phyloP scores from a whole-genome alignment of 331 rosid species.

The Acacia concinna region DNA sequence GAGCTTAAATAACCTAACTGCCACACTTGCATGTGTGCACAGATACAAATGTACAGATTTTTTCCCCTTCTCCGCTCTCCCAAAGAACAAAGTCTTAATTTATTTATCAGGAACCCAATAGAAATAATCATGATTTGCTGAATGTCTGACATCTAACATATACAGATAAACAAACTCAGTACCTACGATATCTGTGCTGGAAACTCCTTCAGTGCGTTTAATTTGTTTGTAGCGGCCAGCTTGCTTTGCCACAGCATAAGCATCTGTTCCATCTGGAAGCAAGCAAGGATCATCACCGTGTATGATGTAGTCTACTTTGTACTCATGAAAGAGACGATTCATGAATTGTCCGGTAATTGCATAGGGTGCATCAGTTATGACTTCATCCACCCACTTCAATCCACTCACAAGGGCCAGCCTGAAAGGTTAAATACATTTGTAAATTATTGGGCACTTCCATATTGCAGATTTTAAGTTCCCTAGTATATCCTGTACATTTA shows the following conservation, averaged over 20 bases:
- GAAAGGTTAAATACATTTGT: constrained; percentile 24
- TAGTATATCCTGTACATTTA: neutral
- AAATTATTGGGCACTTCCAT: constrained; percentile 12
- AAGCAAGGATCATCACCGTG: constrained; percentile 99
- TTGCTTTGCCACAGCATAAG: constrained; percentile 93
- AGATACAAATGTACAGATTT: neutral
- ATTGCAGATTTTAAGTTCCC: constrained; percentile 12
- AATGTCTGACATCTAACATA: constrained; percentile 19
- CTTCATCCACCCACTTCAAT: constrained; percentile 99
- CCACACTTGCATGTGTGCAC: neutral
- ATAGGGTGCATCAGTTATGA: constrained; percentile 93
- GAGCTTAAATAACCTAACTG: constrained; percentile 19
- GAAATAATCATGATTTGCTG: neutral
- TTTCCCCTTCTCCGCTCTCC: neutral
- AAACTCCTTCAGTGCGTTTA: constrained; percentile 98
- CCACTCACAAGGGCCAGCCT: constrained; percentile 96
- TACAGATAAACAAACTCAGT: constrained; percentile 45
- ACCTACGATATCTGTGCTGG: constrained; percentile 99
- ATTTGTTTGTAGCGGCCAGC: constrained; percentile 98
- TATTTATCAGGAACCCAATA: neutral
- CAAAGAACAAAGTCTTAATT: neutral
- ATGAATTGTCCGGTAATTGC: constrained; percentile 89
- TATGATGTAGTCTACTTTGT: constrained; percentile 90
- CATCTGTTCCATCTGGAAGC: constrained; percentile 99
- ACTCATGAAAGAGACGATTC: constrained; percentile 87